Evolutionary conservation across 2,329 filamentous ascomycete species (phyloP).

Genomic region (Myriosclerotinia curreyana): DNA sequence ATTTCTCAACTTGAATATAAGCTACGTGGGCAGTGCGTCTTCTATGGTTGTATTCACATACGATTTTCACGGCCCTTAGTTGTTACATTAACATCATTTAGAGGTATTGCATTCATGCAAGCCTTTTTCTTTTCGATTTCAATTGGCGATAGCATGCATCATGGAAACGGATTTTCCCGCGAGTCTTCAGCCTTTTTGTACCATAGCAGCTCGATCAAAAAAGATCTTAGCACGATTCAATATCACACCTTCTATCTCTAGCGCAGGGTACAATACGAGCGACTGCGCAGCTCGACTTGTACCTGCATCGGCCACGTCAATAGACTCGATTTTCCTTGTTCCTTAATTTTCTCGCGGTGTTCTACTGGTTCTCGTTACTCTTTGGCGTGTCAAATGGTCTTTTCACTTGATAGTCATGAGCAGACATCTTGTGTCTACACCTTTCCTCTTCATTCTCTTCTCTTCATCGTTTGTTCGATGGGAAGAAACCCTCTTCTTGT

Average conservation of each 20-base stretch:
- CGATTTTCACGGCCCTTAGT: slow-evolving; percentile 40
- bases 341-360: slow-evolving; percentile 29
- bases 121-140: slow-evolving; percentile 31
- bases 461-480: slow-evolving; percentile 10
- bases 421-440: slow-evolving; percentile 36
- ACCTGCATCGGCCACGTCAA: slow-evolving; percentile 32
- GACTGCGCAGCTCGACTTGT: slow-evolving; percentile 39
- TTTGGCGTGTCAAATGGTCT: slow-evolving; percentile 29
- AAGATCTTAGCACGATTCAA: slow-evolving; percentile 37
- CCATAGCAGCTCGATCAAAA: slow-evolving; percentile 39
- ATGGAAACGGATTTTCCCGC: slow-evolving; percentile 29
- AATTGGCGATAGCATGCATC: slow-evolving; percentile 36
- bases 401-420: slow-evolving; percentile 33
- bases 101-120: slow-evolving; percentile 28
- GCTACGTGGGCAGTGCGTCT: slow-evolving; percentile 21
- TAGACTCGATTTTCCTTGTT: slow-evolving; percentile 33
- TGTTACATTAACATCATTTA: slow-evolving; percentile 39
- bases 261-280: slow-evolving; percentile 39
- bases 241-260: slow-evolving; percentile 33
- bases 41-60: slow-evolving; percentile 39
- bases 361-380: slow-evolving; percentile 26
- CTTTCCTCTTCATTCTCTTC: slow-evolving; percentile 31
- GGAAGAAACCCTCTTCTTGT: slow-evolving; percentile 19
- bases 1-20: slow-evolving; percentile 11
- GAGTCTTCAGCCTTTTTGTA: slow-evolving; percentile 37